Evolutionary conservation across 225 moss, liverwort and hornwort genomes (phyloP).

Genomic region (Bryoerythrophyllum caledonicum): DNA sequence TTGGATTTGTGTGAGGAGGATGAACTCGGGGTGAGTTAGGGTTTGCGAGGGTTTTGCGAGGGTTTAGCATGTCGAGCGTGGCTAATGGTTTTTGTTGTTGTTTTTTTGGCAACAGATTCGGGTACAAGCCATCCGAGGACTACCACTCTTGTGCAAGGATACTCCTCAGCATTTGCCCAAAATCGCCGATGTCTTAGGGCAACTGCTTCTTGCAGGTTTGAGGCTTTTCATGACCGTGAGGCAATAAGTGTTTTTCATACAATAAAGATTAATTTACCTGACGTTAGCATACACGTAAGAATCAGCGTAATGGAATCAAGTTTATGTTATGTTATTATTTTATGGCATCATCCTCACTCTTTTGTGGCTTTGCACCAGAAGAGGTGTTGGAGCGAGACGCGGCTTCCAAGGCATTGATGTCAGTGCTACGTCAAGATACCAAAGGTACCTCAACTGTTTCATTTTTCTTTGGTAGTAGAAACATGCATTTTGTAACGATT

Average conservation of each 20-base stretch:
- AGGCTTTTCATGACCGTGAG: neutral
- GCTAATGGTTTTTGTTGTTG: no score
- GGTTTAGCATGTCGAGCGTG: no score
- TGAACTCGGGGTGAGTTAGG: conserved; percentile 65
- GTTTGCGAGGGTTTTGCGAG: no score
- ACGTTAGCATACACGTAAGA: no score
- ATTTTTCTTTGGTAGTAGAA: no score
- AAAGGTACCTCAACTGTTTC: conserved; percentile 64
- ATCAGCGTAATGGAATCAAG: neutral
- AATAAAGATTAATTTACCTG: no score
- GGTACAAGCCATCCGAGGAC: conserved; percentile 83
- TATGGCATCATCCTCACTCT: neutral
- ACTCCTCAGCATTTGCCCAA: conserved; percentile 78
- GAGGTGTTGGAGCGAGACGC: conserved; percentile 87
- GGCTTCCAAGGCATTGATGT: conserved; percentile 82
- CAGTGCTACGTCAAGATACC: conserved; percentile 83
- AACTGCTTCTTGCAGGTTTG: conserved; percentile 83
- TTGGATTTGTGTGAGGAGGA: conserved; percentile 93
- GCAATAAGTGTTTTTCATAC: no score
- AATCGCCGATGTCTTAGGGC: conserved; percentile 83
- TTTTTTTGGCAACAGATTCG: conserved; percentile 62
- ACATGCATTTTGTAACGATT: no score
- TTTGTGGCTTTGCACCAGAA: conserved; percentile 44
- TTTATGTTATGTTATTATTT: neutral
- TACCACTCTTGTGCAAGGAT: conserved; percentile 83